Base-by-base conservation (phyloP, 768 basidiomycete species). In the Omphalotus guepiniiformis region DNA sequence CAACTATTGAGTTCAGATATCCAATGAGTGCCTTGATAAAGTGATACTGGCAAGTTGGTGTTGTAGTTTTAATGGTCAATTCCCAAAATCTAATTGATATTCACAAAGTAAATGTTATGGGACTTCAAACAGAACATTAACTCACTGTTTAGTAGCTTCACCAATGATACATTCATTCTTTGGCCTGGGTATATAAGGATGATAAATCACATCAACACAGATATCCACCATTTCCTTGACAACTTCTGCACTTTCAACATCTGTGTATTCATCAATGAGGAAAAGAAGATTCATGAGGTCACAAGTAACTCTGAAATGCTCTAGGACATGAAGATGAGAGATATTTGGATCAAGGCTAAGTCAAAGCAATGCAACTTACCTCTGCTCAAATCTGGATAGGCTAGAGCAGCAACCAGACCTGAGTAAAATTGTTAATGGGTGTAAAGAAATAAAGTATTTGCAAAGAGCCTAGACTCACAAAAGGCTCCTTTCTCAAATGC, bases 401-500 rank as follows among this genome's bases (percentile, higher is more conserved):
- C 42, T 22, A 51, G 29, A 36, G 55, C n/a, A 22, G 55, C 42
- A 21, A 58, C 22, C 18, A 54, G 39, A 37, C 39, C 49, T n/a
- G n/a, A n/a, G n/a, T n/a, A n/a, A 9, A 13, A n/a, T 13, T 53
- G 29, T 3, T 23, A 9, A 7, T 13, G 12, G 32, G 21, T 15
- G 26, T n/a, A 19, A 16, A 44, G 30, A n/a, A 35, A 49, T 11
- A 49, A 40, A 38, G 29, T 52, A 52, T 37, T n/a, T n/a, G n/a
- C n/a, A n/a, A n/a, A n/a, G n/a, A n/a, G n/a, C n/a, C n/a, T n/a
- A n/a, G n/a, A n/a, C n/a, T n/a, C n/a, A n/a, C n/a, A n/a, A 39
- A 60, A 57, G 28, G 58, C 55, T 44, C 55, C 55, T 32, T 42
- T 49, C 29, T 58, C 43, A 51, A 60, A 57, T 11, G 53, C 51